A percentile compares a stretch with the other conserved stretches of the same genome.
These are phyloP conservation scores for Datisca glomerata DNA, from an alignment of 306 rosid species.

Conservation along the genomic window DNA sequence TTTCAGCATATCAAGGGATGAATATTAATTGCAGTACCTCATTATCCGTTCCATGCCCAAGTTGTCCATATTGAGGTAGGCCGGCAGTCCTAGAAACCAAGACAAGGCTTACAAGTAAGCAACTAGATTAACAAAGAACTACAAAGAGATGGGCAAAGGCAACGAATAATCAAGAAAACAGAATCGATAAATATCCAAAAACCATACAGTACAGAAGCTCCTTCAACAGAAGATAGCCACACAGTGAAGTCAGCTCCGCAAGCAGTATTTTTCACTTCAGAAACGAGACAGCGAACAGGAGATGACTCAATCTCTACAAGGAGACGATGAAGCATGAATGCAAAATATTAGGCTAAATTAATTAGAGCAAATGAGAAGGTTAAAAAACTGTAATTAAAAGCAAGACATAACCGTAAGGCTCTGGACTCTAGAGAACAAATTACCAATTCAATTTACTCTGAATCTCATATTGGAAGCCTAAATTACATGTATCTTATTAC, in stretches of 20 bases:
- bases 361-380: too few species aligned
- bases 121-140: neutral
- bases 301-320: conserved; percentile 63
- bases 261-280: conserved; percentile 56
- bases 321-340: conserved; percentile 1
- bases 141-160: too few species aligned
- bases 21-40: too few species aligned
- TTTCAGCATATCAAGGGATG: too few species aligned
- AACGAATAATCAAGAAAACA: conserved; percentile 8
- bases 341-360: neutral
- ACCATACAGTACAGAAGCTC: conserved; percentile 89
- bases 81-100: conserved; percentile 71
- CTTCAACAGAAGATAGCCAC: conserved; percentile 85
- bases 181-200: conserved; percentile 23
- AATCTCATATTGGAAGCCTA: too few species aligned
- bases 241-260: conserved; percentile 91
- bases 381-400: too few species aligned
- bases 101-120: neutral
- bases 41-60: conserved; percentile 97
- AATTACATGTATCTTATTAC: too few species aligned
- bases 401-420: too few species aligned
- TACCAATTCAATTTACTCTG: too few species aligned
- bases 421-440: too few species aligned
- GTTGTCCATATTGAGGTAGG: conserved; percentile 92
- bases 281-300: conserved; percentile 81